Base-by-base conservation (phyloP, 2,329 filamentous ascomycete genomes). In the Trichoderma endophyticum region DNA sequence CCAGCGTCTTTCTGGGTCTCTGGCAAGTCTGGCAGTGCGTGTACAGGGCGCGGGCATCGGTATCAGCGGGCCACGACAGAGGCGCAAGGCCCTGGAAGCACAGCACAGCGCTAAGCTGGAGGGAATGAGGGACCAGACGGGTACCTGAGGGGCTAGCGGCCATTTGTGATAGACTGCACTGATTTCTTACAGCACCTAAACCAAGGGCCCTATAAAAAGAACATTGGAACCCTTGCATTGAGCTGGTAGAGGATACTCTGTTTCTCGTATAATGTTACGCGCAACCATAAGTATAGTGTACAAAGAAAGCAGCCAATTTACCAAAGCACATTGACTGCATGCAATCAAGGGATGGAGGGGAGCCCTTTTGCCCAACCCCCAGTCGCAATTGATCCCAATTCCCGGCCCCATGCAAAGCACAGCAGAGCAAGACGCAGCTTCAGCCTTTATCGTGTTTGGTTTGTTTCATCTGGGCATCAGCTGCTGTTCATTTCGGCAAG, bases 141-240 rank as follows among this genome's bases (percentile, higher is more conserved):
- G 66, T 69, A 69, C 66, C 66, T 69, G 66, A 69, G 66, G 66
- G 66, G 66, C 66, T 57, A 57, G 64, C 32, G 51, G 51, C 51
- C 64, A 12, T 30, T n/a, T 21, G 18, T 48, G 43, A n/a, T n/a
- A n/a, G n/a, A 9, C 43, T 48, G 43, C n/a, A 48, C n/a, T 48
- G 43, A 48, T 48, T 69, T 69, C 54, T 69, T 34, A 69, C 66
- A 69, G 66, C 43, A 21, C 43, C 43, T n/a, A 21, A 51, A 11
- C 18, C 39, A 48, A 15, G 18, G 7, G 18, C 43, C 36, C 63
- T 66, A 66, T 56, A 24, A 51, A 51, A 21, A 69, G 54, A 69
- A 54, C n/a, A 43, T 3, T 11, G 8, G 48, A 24, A 54, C 48
- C n/a, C 43, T 21, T 48, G 43, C 43, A 8, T 3, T 48, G 1